Percentiles rank a stretch among this genome's conserved stretches.
phyloP scores from a whole-genome alignment of 2,329 filamentous ascomycete genomes.

The Colletotrichum sp. region DNA sequence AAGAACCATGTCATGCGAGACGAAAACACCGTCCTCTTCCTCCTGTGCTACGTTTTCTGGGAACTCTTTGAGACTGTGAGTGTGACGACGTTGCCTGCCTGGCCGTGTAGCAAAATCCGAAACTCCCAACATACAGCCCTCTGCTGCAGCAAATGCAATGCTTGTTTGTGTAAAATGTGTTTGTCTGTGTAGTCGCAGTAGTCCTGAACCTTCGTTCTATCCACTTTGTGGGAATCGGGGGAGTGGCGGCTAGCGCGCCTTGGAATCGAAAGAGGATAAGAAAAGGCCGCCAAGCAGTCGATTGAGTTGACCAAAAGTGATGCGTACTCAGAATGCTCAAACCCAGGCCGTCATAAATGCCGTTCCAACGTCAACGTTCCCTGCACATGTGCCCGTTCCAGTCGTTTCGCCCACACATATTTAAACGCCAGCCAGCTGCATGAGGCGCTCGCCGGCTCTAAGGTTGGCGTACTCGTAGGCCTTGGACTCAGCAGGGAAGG shows the following conservation, averaged over 20 bases:
- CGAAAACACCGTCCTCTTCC: neutral
- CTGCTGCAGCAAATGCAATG: constrained; percentile 21
- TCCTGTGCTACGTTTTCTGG: neutral
- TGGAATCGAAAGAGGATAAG: neutral
- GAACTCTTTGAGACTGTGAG: neutral
- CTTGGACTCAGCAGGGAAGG: constrained; percentile 78
- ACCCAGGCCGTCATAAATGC: neutral
- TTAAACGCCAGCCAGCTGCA: constrained; percentile 49
- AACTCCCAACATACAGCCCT: constrained; percentile 20
- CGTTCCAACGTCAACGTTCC: neutral
- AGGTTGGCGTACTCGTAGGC: constrained; percentile 70
- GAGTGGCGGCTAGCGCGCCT: neutral
- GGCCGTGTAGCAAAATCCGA: constrained; percentile 14
- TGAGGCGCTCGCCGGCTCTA: constrained; percentile 61
- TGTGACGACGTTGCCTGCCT: constrained; percentile 7
- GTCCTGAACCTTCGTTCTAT: neutral
- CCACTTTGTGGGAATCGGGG: neutral
- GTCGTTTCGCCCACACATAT: neutral
- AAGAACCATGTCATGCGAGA: neutral
- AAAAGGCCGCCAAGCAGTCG: neutral
- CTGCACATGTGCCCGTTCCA: neutral
- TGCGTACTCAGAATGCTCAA: neutral
- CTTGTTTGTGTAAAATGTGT: neutral
- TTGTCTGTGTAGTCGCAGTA: neutral
- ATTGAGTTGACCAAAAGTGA: neutral